phyloP scores from a whole-genome alignment of 257 asterid species.

The Plantago major region DNA sequence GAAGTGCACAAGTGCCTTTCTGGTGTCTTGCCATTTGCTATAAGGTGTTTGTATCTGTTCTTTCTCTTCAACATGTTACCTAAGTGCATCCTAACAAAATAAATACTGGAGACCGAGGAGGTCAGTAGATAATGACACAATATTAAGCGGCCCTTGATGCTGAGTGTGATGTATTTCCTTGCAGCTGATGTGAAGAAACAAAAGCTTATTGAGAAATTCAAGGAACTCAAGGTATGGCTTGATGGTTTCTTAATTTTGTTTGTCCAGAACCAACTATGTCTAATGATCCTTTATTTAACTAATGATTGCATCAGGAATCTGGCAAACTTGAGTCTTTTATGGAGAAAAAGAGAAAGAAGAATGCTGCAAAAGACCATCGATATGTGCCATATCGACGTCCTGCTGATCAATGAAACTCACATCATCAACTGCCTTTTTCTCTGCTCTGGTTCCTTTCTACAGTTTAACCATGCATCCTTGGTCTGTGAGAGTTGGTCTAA shows the following conservation, averaged over 20 bases:
- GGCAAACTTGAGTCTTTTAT: constrained; percentile 83
- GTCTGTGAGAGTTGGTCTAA: too few species aligned
- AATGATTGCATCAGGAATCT: constrained; percentile 41
- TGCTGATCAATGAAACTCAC: constrained; percentile 26
- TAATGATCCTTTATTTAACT: background rate
- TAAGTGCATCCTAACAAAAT: background rate
- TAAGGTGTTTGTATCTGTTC: background rate
- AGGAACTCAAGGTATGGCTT: constrained; percentile 70
- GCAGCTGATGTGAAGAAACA: constrained; percentile 80
- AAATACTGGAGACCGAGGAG: background rate
- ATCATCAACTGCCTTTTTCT: constrained; percentile 5
- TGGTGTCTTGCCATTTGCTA: too few species aligned
- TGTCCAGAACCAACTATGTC: background rate
- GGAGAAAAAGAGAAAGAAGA: constrained; percentile 76
- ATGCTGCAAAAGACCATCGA: constrained; percentile 86
- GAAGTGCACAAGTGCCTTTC: background rate
- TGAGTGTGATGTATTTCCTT: constrained; percentile 16
- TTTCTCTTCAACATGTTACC: background rate
- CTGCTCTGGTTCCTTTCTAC: background rate
- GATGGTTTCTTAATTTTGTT: background rate
- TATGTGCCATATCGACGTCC: constrained; percentile 82
- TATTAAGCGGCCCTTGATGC: background rate
- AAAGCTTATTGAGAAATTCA: constrained; percentile 61
- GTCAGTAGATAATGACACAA: background rate
- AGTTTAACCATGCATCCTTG: background rate